Evolutionary conservation across 1,284 basidiomycete species (phyloP).

Genomic region (Leccinum insolens): DNA sequence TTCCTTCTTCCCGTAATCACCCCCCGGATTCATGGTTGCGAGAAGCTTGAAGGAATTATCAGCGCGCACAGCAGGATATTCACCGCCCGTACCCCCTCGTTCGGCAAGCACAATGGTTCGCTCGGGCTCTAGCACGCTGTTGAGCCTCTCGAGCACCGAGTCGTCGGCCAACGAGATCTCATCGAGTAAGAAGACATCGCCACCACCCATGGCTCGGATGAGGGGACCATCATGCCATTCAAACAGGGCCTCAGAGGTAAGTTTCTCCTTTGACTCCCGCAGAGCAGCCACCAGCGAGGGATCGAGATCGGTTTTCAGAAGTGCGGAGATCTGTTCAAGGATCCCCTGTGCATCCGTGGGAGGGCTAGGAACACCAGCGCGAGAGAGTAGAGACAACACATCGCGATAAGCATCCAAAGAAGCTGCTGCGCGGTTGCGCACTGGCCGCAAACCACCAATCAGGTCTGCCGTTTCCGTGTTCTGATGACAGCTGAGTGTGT

Average conservation of each 20-base stretch:
- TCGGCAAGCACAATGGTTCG: conserved; percentile 94
- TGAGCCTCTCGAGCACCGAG: conserved; percentile 96
- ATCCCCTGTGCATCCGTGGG: conserved; percentile 41
- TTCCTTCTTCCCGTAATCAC: conserved; percentile 99
- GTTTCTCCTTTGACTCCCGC: conserved; percentile 43
- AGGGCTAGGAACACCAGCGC: conserved; percentile 39
- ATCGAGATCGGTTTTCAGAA: conserved; percentile 33
- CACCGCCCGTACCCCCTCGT: conserved; percentile 78
- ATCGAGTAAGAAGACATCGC: conserved; percentile 90
- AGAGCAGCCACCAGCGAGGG: conserved; percentile 37
- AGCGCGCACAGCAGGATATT: conserved; percentile 72
- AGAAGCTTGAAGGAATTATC: conserved; percentile 81
- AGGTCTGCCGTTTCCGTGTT: conserved; percentile 99
- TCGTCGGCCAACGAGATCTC: conserved; percentile 99
- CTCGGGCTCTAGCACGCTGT: conserved; percentile 93
- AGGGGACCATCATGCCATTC: conserved; percentile 98
- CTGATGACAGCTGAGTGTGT: conserved; percentile 94
- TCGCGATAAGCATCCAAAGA: conserved; percentile 52
- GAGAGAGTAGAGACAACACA: conserved; percentile 42
- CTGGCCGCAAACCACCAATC: conserved; percentile 91
- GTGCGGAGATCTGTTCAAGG: conserved; percentile 39
- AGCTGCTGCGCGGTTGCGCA: conserved; percentile 73
- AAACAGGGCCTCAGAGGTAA: conserved; percentile 77
- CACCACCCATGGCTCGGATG: conserved; percentile 87
- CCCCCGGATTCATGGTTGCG: conserved; percentile 99